Evolutionary conservation across 768 basidiomycete species (phyloP), one percentile per base, ranked within the genome.

Genomic region (Leccinellum rugosiceps): DNA sequence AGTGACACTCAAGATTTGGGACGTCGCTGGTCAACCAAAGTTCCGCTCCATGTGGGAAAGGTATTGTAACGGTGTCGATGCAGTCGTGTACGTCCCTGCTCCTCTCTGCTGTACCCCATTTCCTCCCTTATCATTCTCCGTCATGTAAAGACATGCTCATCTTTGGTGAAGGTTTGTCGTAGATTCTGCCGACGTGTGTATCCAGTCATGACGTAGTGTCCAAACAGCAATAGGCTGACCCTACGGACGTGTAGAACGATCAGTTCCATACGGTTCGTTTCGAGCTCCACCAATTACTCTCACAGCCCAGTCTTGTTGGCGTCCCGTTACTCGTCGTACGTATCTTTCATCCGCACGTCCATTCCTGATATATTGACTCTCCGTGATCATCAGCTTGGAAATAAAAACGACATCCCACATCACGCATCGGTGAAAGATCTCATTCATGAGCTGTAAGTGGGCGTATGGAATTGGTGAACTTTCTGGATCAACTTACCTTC

Each of bases 21-120:
- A 97, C 71, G 90, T 97, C 38, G 94, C 94, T 60, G 93, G 93
- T 30, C 94, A 96, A 76, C 90, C 93, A 6, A 92, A 91, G 69
- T 97, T 95, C 69, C 84, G 94, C 45, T 91, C 90, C 34, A 94
- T 95, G 87, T 97, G 92, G 92, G 92, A 94, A 72, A 80, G 94
- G 45, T 97, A 96, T 72, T 94, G 93, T 73, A 83, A 87, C 60
- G 94, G 94, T 9, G 92, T 92, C 1, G 92, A 96, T 68, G 94
- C 94, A 25, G 86, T 97, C 34, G 83, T 96, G 92, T 95, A 71
- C 66, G 89, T 64, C 31, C 50, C 66, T 52, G 30, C 31, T 26
- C 25, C 31, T 14, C 14, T 3, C 8, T 47, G 28, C 6, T 6
- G 6, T 28, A 28, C 28, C 28, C 28, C 28, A 28, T 28, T 28